phyloP scores from a whole-genome alignment of 164 flowering plant genomes.

The Santalum album region DNA sequence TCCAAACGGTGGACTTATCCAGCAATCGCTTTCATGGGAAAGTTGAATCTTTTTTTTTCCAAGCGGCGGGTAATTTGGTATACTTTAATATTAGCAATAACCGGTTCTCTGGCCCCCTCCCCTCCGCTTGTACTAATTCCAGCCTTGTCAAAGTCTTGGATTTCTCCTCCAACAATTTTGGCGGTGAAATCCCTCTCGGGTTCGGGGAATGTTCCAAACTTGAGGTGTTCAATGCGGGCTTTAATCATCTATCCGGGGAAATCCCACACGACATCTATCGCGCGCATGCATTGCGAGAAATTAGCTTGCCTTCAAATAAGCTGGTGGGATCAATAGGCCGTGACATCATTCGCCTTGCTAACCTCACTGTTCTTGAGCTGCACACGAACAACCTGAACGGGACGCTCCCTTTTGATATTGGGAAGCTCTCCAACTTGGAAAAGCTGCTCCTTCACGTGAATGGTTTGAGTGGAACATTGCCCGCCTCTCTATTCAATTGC shows the following conservation, averaged over 20 bases:
- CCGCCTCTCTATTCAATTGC: slow-evolving; percentile 38
- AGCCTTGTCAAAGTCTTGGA: slow-evolving; percentile 24
- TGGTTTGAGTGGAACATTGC: slow-evolving; percentile 37
- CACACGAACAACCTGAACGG: slow-evolving; percentile 34
- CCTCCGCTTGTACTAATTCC: slow-evolving; percentile 24
- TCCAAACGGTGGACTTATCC: slow-evolving; percentile 34
- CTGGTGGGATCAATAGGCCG: slow-evolving; percentile 29
- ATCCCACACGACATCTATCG: slow-evolving; percentile 35
- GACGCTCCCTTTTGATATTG: slow-evolving; percentile 32
- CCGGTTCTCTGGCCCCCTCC: slow-evolving; percentile 36
- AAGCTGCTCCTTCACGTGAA: slow-evolving; percentile 34
- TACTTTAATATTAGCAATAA: slow-evolving; percentile 44
- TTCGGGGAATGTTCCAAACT: slow-evolving; percentile 35
- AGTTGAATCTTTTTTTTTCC: slow-evolving; percentile 20
- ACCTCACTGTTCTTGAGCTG: slow-evolving; percentile 33
- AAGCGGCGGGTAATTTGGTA: slow-evolving; percentile 17
- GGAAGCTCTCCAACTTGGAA: slow-evolving; percentile 35
- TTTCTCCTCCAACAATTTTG: slow-evolving; percentile 42
- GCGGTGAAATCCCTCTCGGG: slow-evolving; percentile 30
- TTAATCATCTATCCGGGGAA: slow-evolving; percentile 32
- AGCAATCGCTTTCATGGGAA: slow-evolving; percentile 39
- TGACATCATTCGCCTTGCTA: slow-evolving; percentile 20
- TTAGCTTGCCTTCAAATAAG: slow-evolving; percentile 37
- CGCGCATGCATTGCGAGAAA: slow-evolving; percentile 18
- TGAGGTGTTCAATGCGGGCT: slow-evolving; percentile 36